phyloP scores from a whole-genome alignment of 331 rosid genomes.

The Cydonia oblonga region DNA sequence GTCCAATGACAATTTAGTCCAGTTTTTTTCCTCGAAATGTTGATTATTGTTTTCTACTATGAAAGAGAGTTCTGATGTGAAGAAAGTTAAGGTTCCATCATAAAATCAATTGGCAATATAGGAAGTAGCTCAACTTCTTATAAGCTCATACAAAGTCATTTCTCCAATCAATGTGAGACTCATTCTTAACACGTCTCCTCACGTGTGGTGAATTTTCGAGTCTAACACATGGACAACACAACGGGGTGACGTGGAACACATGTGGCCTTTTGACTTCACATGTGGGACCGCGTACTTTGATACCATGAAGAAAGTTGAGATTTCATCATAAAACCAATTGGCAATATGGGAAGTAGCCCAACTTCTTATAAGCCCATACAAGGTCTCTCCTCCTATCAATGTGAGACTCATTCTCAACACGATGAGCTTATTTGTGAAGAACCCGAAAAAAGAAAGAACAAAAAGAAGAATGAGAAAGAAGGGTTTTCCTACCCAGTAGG shows the following conservation, averaged over 20 bases:
- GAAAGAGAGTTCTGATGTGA: not conserved
- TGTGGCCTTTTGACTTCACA: no score
- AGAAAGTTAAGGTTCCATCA: no score
- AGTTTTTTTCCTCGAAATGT: not conserved
- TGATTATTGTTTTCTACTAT: not conserved
- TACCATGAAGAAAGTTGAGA: no score
- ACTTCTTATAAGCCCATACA: no score
- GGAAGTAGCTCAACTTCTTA: rapidly evolving
- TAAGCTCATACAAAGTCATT: rapidly evolving
- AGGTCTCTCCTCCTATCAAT: rapidly evolving
- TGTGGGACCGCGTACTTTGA: no score
- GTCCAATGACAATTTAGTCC: not conserved
- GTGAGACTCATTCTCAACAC: no score
- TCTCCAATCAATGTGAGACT: rapidly evolving
- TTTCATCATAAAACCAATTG: rapidly evolving
- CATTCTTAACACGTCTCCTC: no score
- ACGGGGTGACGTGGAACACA: no score
- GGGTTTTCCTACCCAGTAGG: constrained; percentile 20
- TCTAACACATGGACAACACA: no score
- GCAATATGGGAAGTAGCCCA: no score
- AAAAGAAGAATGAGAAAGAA: not conserved
- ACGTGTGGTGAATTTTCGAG: no score
- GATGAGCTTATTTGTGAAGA: not conserved
- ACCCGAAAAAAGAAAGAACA: not conserved
- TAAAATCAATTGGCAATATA: no score